Base-by-base conservation (phyloP, 257 asterid species). In the Apocynum venetum region DNA sequence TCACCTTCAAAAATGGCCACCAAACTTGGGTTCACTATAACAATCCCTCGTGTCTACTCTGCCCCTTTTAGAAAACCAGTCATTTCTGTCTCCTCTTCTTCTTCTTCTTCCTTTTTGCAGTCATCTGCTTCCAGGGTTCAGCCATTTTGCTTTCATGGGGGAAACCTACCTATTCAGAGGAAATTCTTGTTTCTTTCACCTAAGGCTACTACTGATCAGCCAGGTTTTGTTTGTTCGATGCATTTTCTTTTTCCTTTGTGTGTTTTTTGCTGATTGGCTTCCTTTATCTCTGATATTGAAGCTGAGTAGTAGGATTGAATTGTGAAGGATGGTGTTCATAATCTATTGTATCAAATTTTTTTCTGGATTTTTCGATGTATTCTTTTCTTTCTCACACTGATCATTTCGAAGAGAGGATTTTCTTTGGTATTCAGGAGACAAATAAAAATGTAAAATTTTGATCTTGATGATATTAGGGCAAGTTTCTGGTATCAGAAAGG, bases 151-250 rank as follows among this genome's bases (percentile, higher is more conserved):
- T 87, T 88, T 63, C 73, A 79, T 75, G 83, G 87, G 25, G 77
- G 77, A 36, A 83, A 79, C 72, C 43, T 86, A 49, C 74, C 80
- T 55, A 52, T 84, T 74, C 83, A 79, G 8, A 91, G 91, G 52
- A 82, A 84, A 49, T 68, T 92, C 57, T 75, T 89, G 73, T 71
- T 88, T 78, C 71, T 89, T 67, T 80, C 91, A 55, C 89, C 96
- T 8, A 88, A 82, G 81, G 93, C 98, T 72, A 82, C 96, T 47
- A 83, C 95, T 74, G 98, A 94, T 77, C 93, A 92, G 82, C 92
- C 92, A 88, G 98, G 98, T 94, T 77, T 71, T 72, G 41, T 60
- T 79, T 77, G 75, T 51, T 36, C 52, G 5, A 25, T 25, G 31
- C 31, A 25, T 25, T 25, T 13, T 53, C 13, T 15, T 13, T 53